These are phyloP conservation scores for Daldinia loculata DNA, from an alignment of 495 filamentous ascomycete species.

Conservation along the genomic window DNA sequence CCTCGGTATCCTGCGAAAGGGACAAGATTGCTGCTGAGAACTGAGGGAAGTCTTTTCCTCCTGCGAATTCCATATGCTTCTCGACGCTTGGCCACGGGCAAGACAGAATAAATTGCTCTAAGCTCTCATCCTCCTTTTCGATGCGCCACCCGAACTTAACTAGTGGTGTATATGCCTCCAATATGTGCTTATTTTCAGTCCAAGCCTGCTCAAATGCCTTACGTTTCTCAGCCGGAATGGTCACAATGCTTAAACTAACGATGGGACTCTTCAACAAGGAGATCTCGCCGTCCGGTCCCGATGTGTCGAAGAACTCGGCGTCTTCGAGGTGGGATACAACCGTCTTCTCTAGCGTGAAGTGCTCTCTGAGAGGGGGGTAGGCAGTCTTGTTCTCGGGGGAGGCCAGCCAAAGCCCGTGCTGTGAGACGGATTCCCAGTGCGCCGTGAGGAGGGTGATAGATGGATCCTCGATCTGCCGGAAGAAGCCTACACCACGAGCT, in stretches of 20 bases:
- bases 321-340: constrained; percentile 54
- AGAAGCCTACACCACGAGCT: constrained; percentile 45
- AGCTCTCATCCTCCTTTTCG: constrained; percentile 51
- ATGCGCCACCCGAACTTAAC: constrained; percentile 60
- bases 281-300: constrained; percentile 11
- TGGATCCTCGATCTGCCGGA: constrained; percentile 60
- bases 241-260: constrained; percentile 55
- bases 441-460: constrained; percentile 58
- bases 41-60: constrained; percentile 49
- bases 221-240: constrained; percentile 53
- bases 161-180: constrained; percentile 52
- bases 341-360: constrained; percentile 48
- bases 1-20: constrained; percentile 49
- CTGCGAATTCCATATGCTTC: constrained; percentile 54
- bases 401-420: constrained; percentile 60
- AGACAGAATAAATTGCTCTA: constrained; percentile 63
- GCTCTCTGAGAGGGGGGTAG: constrained; percentile 33
- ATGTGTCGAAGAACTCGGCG: constrained; percentile 51
- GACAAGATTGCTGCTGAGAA: constrained; percentile 48
- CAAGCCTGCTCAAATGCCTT: constrained; percentile 53
- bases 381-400: constrained; percentile 46
- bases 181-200: constrained; percentile 49
- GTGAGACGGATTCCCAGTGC: constrained; percentile 58
- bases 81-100: constrained; percentile 60
- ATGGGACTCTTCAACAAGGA: constrained; percentile 54